Evolutionary conservation across 148 eudicot genomes (phyloP).

Genomic region (Arbutus unedo): DNA sequence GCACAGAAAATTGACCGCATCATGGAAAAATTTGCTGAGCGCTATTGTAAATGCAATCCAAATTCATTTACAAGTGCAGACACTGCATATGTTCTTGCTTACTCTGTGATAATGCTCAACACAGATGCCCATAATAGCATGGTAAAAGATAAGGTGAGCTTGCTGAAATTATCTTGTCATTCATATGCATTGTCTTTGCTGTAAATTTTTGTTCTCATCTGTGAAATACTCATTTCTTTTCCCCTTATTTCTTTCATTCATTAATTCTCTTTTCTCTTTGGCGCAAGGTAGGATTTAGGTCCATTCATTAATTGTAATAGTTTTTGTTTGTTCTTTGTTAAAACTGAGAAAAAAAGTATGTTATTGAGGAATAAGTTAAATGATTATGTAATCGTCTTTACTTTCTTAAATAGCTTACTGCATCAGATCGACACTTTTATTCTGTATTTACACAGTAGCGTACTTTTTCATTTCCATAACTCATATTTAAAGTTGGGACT

Average conservation of each 20-base stretch:
- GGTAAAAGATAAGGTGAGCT: conserved; percentile 95
- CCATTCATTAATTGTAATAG: no score
- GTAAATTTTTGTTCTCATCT: neutral
- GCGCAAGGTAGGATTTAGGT: no score
- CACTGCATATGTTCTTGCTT: conserved; percentile 98
- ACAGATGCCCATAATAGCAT: conserved; percentile 97
- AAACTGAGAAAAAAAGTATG: no score
- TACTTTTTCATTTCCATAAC: no score
- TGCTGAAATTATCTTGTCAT: conserved; percentile 4
- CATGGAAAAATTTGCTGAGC: conserved; percentile 99
- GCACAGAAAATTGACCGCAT: conserved; percentile 98
- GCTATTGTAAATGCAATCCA: conserved; percentile 97
- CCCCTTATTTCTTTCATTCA: no score
- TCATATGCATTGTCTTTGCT: neutral
- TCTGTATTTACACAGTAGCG: no score
- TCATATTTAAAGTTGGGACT: neutral
- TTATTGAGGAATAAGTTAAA: no score
- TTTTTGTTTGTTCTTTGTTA: no score
- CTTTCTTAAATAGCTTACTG: no score
- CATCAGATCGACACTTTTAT: no score
- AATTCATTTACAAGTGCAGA: conserved; percentile 90
- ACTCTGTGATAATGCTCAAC: conserved; percentile 97
- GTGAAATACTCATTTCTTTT: neutral
- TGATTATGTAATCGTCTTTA: no score
- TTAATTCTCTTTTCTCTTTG: no score